Base-by-base conservation (phyloP, 495 filamentous ascomycete species). In the Daldinia grandis region DNA sequence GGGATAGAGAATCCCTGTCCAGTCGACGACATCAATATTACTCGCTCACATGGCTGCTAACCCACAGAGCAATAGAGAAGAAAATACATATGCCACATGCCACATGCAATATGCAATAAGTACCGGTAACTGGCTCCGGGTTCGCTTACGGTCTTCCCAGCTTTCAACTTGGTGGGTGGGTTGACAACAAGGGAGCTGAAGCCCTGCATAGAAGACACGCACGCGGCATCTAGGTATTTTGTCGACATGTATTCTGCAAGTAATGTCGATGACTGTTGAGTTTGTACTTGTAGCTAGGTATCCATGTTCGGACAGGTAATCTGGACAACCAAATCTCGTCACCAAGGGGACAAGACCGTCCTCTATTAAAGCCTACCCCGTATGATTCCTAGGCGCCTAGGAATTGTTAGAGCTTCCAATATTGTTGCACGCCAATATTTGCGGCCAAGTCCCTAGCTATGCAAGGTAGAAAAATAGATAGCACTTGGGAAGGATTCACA, bases 201-300 rank as follows among this genome's bases (percentile, higher is more conserved):
- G 70, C 60, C 60, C 49, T 72, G 64, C 65, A 51, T 68, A 38
- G 25, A 58, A 37, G 57, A 49, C 69, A 62, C 63, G 44, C 47
- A 62, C 40, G 33, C 24, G 44, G n/a, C n/a, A 31, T 12, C 21
- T 21, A 47, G 1, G 14, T 21, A 35, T 28, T 25, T 51, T 51
- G 49, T 51, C 49, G 54, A 38, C 64, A 66, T 25, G 37, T 58
- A 15, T 27, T 58, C 53, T 71, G 62, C 58, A 62, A 62, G 68
- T 57, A 57, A 64, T 66, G 38, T 33, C 14, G 21, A 24, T 57
- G 31, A 24, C 49, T 37, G 17, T 67, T 31, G 17, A 19, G 24
- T 51, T 24, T 58, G 38, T 53, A 55, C 63, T 71, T 59, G 68
- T 55, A 56, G 47, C 55, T 51, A 56, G 47, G 49, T 51, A 60